Conservation (phyloP, 2,329 filamentous ascomycete genomes). For the Fusarium equiseti region DNA sequence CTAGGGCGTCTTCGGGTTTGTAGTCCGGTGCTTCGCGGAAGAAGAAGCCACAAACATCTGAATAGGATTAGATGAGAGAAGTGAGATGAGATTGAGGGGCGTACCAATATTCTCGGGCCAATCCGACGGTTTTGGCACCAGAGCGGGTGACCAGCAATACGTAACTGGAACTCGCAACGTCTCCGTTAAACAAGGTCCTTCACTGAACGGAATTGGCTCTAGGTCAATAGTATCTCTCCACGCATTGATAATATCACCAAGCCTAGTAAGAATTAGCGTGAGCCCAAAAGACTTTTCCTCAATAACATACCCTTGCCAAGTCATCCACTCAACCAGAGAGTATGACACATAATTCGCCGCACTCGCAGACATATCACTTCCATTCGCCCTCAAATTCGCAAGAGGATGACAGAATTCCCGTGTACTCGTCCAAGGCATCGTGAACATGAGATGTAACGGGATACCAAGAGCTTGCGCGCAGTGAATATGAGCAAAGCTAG, state of each 20-base stretch:
- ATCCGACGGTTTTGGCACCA: conserved; percentile 75
- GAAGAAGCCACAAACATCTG: conserved; percentile 71
- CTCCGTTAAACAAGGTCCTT: conserved; percentile 76
- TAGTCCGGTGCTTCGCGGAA: conserved; percentile 70
- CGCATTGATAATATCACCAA: conserved; percentile 37
- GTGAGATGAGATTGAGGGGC: background rate
- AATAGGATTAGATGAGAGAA: background rate
- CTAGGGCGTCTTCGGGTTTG: conserved; percentile 65
- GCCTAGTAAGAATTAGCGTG: background rate
- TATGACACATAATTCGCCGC: conserved; percentile 77
- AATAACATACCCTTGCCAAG: conserved; percentile 75
- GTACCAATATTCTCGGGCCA: conserved; percentile 72
- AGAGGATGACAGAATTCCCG: conserved; percentile 79
- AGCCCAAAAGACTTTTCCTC: no score
- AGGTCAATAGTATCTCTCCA: conserved; percentile 34
- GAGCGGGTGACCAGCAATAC: conserved; percentile 80
- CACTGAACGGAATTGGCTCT: conserved; percentile 47
- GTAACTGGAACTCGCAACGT: conserved; percentile 78
- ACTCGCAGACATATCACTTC: conserved; percentile 45
- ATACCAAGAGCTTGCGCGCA: conserved; percentile 60
- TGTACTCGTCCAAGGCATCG: conserved; percentile 82
- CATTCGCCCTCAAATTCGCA: conserved; percentile 72
- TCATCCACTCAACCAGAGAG: conserved; percentile 78
- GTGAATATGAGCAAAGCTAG: conserved; percentile 61
- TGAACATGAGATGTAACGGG: conserved; percentile 62